A percentile compares a stretch with the other conserved stretches of the same genome.
Conservation (phyloP, 106 monocot species). For the Phalaenopsis equestris region DNA sequence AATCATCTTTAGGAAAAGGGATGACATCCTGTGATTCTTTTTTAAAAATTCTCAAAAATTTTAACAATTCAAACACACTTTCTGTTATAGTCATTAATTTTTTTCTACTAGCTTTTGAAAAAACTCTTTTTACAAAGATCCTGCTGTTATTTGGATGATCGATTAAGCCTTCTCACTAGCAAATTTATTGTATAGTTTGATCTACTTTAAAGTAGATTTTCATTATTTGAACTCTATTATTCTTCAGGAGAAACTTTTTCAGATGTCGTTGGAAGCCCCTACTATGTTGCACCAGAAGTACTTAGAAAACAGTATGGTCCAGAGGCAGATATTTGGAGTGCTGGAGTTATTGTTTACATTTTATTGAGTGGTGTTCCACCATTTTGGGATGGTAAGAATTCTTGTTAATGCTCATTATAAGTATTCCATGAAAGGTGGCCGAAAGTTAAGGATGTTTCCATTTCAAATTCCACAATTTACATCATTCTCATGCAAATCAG, state of each 20-base stretch:
- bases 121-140: background rate
- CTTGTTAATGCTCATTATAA: background rate
- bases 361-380: conserved; percentile 12
- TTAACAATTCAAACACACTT: background rate
- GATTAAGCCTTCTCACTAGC: background rate
- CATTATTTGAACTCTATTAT: background rate
- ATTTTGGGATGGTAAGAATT: conserved; percentile 12
- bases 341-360: conserved; percentile 13
- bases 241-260: conserved; percentile 9
- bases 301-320: conserved; percentile 7
- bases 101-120: background rate
- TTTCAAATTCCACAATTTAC: background rate
- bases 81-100: too few relatives aligned
- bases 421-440: background rate
- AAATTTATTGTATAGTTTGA: background rate
- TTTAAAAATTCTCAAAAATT: too few relatives aligned
- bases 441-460: background rate
- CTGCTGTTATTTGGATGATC: background rate
- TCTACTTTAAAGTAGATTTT: background rate
- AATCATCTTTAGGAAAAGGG: too few relatives aligned
- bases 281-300: conserved; percentile 13
- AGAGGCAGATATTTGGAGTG: conserved; percentile 16
- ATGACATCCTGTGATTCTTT: too few relatives aligned
- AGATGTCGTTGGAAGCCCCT: conserved; percentile 13
- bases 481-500: background rate